Base-by-base conservation (phyloP, 1,284 basidiomycete species). In the Trichosporon inkin region DNA sequence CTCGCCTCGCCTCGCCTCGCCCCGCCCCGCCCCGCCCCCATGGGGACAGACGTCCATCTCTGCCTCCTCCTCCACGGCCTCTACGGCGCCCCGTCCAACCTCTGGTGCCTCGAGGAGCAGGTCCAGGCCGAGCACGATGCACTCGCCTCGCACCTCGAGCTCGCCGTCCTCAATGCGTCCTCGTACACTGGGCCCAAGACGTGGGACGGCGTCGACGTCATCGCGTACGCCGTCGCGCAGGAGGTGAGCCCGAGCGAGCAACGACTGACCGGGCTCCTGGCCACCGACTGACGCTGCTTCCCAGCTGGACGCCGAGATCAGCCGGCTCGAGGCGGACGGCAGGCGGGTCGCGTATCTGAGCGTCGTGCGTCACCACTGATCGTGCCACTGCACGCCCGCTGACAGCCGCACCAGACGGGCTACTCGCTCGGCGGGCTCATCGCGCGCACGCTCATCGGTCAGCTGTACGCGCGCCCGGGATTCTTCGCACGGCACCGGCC, bases 141-240 rank as follows among this genome's bases (percentile, higher is more conserved):
- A 0, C 47, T 34, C 22, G 39, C 49, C 13, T 49, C 39, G 3
- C 51, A 39, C 3, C 44, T 66, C 8, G 66, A 68, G 40, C 57
- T 70, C 6, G 65, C 66, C 13, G 65, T 71, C 3, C 69, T 67
- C 28, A 58, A 69, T 6, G 57, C 67, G 2, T 62, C 58, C n/a
- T 60, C 62, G 8, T 75, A 73, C 51, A 60, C 51, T 14, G 73
- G 71, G 3, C 66, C 69, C 11, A 65, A 67, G 55, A 79, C 77
- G 0, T 78, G 75, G 71, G 77, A 79, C 68, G 77, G 77, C 10
- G 71, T 78, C 11, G 77, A 79, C 58, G 68, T 77, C n/a, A 75
- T 74, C 57, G 75, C 76, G 4, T 57, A 62, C 32, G 58, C 72
- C 38, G 75, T 72, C 1, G 64, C 66, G 1, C 61, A 68, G 22